Base-by-base conservation (phyloP, 768 basidiomycete species). In the Paxillus ammoniavirescens region DNA sequence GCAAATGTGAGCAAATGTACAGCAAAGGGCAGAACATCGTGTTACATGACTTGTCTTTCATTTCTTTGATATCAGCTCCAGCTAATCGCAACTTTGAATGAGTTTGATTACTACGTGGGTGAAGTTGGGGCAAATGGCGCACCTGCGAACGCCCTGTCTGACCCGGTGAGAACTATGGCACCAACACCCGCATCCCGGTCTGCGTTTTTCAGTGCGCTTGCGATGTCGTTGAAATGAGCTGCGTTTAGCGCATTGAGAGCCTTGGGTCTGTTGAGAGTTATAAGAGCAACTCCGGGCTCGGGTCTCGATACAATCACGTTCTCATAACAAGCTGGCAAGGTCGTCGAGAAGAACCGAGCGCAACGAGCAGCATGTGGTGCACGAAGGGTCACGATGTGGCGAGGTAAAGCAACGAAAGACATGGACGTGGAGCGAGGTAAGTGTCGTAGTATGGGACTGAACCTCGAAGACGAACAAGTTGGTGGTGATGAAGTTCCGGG, bases 1-100 rank as follows among this genome's bases (percentile, higher is more conserved):
- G 26, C 6, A 51, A 10, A 30, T 28, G 6, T 52, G 42, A 54
- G 21, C 21, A 21, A 52, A 9, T 44, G 8, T 9, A 36, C n/a
- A 28, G 14, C 2, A 10, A 17, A 21, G 13, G 8, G 35, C 9
- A 31, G 43, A 42, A 18, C 5, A 9, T 13, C 26, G 72, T 83
- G n/a, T 65, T 64, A 93, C 93, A 97, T 54, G 85, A 75, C 73
- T 94, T 94, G 74, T 95, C 91, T 72, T 93, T 94, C 96, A 98
- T 98, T 73, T 98, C 94, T 75, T 97, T 98, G 73, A 99, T 98
- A 72, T 99, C 96, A 18, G 96, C 96, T 3, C 96, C 94, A 62
- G 94, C 94, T 93, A 51, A 60, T 15, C 42, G 42, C 35, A 35
- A 21, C 13, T 33, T 52, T 26, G 26, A 55, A 41, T 17, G 12